These are phyloP conservation scores for Oehlia diaphana DNA, from an alignment of 192 early-diverging fungal genomes.

Conservation along the genomic window DNA sequence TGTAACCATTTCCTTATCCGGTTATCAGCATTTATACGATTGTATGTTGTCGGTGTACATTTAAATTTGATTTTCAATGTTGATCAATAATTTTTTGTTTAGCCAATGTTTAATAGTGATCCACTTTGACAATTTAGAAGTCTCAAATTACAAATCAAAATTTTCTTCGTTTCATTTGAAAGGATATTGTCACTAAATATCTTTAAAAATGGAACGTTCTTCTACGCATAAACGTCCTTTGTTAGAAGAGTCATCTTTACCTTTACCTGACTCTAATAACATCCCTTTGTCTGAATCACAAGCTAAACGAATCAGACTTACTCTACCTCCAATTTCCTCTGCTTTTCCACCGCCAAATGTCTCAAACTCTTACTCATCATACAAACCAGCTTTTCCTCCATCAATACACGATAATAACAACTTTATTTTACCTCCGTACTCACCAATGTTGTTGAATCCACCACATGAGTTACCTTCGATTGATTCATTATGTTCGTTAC, in stretches of 20 bases:
- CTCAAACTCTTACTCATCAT: slow-evolving; percentile 7
- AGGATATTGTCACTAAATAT: neutral
- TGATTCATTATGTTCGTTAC: slow-evolving; percentile 14
- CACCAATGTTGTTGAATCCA: slow-evolving; percentile 1
- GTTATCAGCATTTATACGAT: neutral
- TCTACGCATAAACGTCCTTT: slow-evolving; percentile 21
- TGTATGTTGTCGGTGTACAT: too few species aligned
- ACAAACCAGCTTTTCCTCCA: neutral
- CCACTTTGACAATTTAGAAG: too few species aligned
- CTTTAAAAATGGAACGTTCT: slow-evolving; percentile 17
- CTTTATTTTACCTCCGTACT: neutral
- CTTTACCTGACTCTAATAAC: neutral
- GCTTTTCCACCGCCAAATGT: neutral
- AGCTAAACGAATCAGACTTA: slow-evolving; percentile 30
- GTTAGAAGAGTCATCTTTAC: neutral
- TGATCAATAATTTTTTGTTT: too few species aligned
- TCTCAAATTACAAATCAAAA: neutral
- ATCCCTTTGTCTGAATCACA: neutral
- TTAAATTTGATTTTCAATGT: too few species aligned
- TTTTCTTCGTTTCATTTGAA: neutral
- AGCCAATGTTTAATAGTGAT: neutral
- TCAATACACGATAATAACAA: neutral
- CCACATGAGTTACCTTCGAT: slow-evolving; percentile 19
- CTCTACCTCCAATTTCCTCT: slow-evolving; percentile 13
- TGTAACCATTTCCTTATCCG: neutral